Base-by-base conservation (phyloP, 192 early-diverging fungal species). In the Dissophora ornata region DNA sequence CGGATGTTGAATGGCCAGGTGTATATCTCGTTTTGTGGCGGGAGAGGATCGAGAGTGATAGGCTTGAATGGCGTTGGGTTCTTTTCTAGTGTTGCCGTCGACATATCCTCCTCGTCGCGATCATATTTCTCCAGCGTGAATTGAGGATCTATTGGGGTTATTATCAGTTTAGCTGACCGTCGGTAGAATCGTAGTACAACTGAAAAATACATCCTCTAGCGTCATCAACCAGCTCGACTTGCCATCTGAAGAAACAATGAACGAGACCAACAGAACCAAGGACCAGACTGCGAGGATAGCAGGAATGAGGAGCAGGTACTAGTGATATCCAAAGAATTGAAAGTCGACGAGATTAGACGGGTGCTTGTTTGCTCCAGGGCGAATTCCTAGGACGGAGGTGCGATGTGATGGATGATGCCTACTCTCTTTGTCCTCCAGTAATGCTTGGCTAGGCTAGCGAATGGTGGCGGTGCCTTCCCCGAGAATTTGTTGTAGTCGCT, bases 1-100 rank as follows among this genome's bases (percentile, higher is more conserved):
- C 26, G 50, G 21, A 65, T 55, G 19, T 65, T 65, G 24, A 51
- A 51, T 2, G 62, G 62, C 51, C 62, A 54, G 44, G 28, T 8
- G 29, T 42, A 55, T 3, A 33, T 9, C 40, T 42, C 38, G 1
- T 8, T 5, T 36, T 45, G 62, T 15, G 6, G 38, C 3, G 62
- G 62, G 12, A 65, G 41, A 54, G 62, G 51, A 22, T 45, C 34
- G 51, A 65, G 62, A 38, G 38, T 18, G 21, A 65, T 51, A 4
- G 62, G 62, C 22, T 53, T 63, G 26, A 28, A 52, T 22, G 38
- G 26, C 32, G 51, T 45, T 45, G 51, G 41, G 30, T 54, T 54
- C 16, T 11, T 38, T 53, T 54, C 51, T 2, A 29, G 7, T 3
- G 61, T 63, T 7, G 38, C n/a, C 28, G 12, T 40, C 18, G 59